A percentile compares a stretch with the other conserved stretches of the same genome.
phyloP scores from a whole-genome alignment of 2,329 filamentous ascomycete genomes.

The Aspergillus transmontanensis region DNA sequence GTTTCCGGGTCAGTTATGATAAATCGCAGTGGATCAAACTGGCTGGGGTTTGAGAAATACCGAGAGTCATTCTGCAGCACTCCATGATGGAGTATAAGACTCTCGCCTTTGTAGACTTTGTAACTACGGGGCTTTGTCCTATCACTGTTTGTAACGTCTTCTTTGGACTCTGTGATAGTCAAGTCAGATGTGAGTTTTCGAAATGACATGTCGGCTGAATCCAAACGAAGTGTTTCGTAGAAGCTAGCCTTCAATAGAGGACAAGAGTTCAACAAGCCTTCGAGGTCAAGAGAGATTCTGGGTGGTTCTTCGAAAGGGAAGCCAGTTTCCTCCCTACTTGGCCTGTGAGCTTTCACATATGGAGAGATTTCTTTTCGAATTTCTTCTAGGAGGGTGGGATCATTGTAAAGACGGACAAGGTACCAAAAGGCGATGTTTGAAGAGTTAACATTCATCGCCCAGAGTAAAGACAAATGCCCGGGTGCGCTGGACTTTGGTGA shows the following conservation, averaged over 20 bases:
- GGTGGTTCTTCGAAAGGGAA: conserved; percentile 49
- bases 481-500: conserved; percentile 41
- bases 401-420: conserved; percentile 49
- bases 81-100: conserved; percentile 48
- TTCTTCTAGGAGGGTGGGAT: conserved; percentile 42
- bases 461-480: conserved; percentile 54
- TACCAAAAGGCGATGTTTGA: conserved; percentile 57
- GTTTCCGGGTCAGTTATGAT: conserved; percentile 46
- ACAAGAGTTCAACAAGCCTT: conserved; percentile 47
- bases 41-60: conserved; percentile 44
- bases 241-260: conserved; percentile 50
- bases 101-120: conserved; percentile 45
- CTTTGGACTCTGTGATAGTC: conserved; percentile 40
- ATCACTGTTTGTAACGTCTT: conserved; percentile 38
- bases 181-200: conserved; percentile 43
- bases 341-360: conserved; percentile 43
- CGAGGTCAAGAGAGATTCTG: conserved; percentile 44
- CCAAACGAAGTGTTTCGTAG: conserved; percentile 50
- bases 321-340: conserved; percentile 38
- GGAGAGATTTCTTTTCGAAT: conserved; percentile 51
- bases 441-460: conserved; percentile 58
- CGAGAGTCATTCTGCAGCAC: conserved; percentile 46
- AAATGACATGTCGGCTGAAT: conserved; percentile 46
- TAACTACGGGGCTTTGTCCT: conserved; percentile 40
- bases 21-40: conserved; percentile 50